phyloP scores from a whole-genome alignment of 2,329 filamentous ascomycete species.

The Trichoderma sp. region DNA sequence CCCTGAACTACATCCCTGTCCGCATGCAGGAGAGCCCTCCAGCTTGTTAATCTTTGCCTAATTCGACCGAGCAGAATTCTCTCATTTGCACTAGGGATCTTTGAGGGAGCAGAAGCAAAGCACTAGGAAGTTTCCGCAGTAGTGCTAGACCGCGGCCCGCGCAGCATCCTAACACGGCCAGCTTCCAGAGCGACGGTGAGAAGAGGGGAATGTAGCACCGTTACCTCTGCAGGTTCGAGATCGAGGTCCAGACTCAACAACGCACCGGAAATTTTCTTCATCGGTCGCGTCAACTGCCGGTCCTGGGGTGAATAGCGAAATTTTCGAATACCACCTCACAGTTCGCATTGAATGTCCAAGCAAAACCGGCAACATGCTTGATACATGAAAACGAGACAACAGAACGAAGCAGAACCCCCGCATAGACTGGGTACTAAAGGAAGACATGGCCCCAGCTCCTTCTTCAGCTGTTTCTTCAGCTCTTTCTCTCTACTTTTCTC shows the following conservation, averaged over 20 bases:
- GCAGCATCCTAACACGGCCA: background rate
- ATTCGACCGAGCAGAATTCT: background rate
- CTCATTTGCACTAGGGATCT: constrained; percentile 1
- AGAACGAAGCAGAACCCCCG: background rate
- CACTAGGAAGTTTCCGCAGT: background rate
- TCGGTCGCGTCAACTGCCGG: background rate
- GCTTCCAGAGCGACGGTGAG: background rate
- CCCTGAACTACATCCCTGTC: background rate
- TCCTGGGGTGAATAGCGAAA: background rate
- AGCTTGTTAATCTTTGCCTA: background rate
- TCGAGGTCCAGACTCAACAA: background rate
- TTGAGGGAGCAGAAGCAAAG: background rate
- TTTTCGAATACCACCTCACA: background rate
- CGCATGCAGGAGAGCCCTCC: constrained; percentile 3
- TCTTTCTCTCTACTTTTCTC: background rate
- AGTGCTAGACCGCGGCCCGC: constrained; percentile 1
- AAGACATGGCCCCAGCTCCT: background rate
- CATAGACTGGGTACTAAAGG: background rate
- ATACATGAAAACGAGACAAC: background rate
- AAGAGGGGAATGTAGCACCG: background rate
- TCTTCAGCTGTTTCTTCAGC: background rate
- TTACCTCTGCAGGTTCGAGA: background rate
- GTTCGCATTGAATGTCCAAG: background rate
- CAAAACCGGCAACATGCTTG: background rate
- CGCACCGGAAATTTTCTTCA: background rate